Evolutionary conservation across 164 flowering plant species (phyloP), one percentile per base, ranked within the genome.

Genomic region (Aristolochia contorta): DNA sequence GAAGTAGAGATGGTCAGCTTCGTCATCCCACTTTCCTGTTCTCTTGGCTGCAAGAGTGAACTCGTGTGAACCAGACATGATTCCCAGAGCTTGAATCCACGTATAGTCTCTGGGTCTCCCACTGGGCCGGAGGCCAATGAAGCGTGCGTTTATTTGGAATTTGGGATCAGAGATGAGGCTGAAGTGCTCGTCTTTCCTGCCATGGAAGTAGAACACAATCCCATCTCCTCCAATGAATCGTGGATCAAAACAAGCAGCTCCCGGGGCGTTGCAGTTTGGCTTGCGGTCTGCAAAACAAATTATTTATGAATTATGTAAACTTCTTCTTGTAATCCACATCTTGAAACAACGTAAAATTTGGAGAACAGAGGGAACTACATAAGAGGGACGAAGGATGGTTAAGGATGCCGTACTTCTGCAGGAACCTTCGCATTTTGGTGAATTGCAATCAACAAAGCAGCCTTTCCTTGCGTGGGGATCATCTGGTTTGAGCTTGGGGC

Each of bases 211-310:
- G 74, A 87, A 87, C 19, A 85, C 82, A 60, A 73, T 75, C 50
- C 89, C 82, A 21, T 85, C 95, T 18, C 75, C 91, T 32, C 91
- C 89, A 30, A 83, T 78, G 78, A 87, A 85, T 4, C 91, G 76
- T 1, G 95, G 95, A 68, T 83, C 91, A 56, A 66, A 67, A 70
- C 95, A 87, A n/a, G 86, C 91, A 24, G 91, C 79, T 64, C 89
- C 95, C 12, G 75, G 78, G 41, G 75, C 69, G 60, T 78, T 71
- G 75, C 91, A 87, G 67, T 85, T 82, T 16, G 92, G 79, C 52
- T 76, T 82, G 14, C 77, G 74, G 52, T 64, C 52, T 48, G 52
- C 52, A 48, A 48, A 13, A 16, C 5, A 47, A 47, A n/a, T n/a
- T n/a, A n/a, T 47, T 3, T 3, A 3, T 14, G 50, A 48, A 48